Evolutionary conservation across 73 alveolate genomes (phyloP), one percentile per base, ranked within the genome.

Genomic region (Paramecium pentaurelia): DNA sequence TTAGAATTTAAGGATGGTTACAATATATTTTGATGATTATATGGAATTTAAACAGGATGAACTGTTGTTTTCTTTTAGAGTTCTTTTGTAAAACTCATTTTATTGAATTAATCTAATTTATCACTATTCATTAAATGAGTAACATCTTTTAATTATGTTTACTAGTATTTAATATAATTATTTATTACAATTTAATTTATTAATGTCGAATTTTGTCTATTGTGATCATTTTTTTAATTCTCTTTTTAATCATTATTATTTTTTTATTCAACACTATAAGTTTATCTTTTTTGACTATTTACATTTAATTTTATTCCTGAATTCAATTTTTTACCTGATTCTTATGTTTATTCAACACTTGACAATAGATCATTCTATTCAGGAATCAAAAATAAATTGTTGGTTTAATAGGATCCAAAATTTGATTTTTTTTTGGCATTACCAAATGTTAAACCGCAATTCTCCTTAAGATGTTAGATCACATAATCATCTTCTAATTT

Each of bases 331-430:
- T 80, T 44, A 14, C 64, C 91, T 27, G 77, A 45, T 47, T 80
- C 91, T 49, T 73, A 73, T 2, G 87, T 73, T 18, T 80, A 47
- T 45, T 80, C 91, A 22, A 80, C 75, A 80, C 77, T 44, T 45
- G 91, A 80, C 7, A 80, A 27, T 45, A 80, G 9, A 47, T 80
- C 91, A 80, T 80, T 80, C n/a, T 80, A 80, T 80, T 80, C 91
- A 3, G 91, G 91, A 27, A 80, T 80, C 32, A 5, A 28, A 36
- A 80, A 49, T 40, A 80, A 27, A 80, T 40, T 80, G 49, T 80
- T 47, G 36, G 42, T 9, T 44, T 80, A 45, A 45, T 80, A 47
- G 0, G 88, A 37, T 75, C 88, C 88, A 8, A 45, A 45, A 45
- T 80, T 80, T 25, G 47, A 32, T 80, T 49, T 80, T 47, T 45